Base-by-base conservation (phyloP, 2,329 filamentous ascomycete species). In the Penicillium sp. region DNA sequence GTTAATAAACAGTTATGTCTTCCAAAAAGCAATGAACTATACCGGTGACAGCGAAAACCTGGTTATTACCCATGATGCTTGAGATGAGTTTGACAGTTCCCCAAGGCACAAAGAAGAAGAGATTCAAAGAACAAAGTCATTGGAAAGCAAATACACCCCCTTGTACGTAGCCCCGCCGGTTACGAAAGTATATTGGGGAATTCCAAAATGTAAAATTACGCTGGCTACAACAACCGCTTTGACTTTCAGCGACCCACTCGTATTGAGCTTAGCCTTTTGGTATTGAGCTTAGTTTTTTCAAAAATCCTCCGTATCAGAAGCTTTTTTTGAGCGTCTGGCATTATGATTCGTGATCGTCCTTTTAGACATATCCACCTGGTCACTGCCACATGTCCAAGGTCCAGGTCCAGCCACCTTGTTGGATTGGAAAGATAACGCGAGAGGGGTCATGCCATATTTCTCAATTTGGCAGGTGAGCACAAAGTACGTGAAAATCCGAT, bases 21-120 rank as follows among this genome's bases (percentile, higher is more conserved):
- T 35, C 18, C 25, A 21, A n/a, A 39, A 25, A 58, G 49, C 9
- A 38, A 15, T 15, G 39, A 42, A 27, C 51, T 46, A 35, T 54
- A 63, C 60, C 59, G 1, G 60, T 61, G 18, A 63, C 60, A 29
- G 60, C 61, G 45, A 63, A 63, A n/a, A 63, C 61, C n/a, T 45
- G 42, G 38, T 63, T 63, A 34, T 56, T 56, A 23, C 61, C 61
- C 61, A 63, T 63, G 8, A 39, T 56, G 58, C 29, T 16, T 7
- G 18, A 32, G 16, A 34, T 45, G 18, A 16, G 6, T 45, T 10
- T 23, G 40, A 3, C 37, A 39, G 18, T n/a, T 41, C 3, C 41
- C 16, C 41, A 31, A 44, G 6, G 27, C 29, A 21, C n/a, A 31
- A 35, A 25, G 44, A 13, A 46, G 42, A 46, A 46, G 44, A 46